A percentile compares a stretch with the other conserved stretches of the same genome.
Evolutionary conservation across 225 moss, liverwort and hornwort species (phyloP).

Genomic region (Anthoceros angustus): DNA sequence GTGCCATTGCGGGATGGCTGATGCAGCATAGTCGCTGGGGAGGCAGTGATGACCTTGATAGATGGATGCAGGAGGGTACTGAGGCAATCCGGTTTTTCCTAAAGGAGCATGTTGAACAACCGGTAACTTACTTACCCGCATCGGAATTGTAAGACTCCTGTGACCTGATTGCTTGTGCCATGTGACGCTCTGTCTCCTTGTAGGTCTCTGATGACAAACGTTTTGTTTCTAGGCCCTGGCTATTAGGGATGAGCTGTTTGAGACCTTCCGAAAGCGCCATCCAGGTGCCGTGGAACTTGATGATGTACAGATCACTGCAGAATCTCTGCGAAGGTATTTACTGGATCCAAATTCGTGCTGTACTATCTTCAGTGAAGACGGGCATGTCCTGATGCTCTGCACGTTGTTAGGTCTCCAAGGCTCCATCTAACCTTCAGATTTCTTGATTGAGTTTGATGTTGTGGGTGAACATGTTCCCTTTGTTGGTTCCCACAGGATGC

Average conservation of each 20-base stretch:
- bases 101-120: slow-evolving; percentile 71
- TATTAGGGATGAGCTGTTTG: slow-evolving; percentile 89
- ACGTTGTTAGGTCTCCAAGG: too few species aligned
- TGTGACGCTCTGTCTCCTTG: too few species aligned
- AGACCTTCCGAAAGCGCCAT: slow-evolving; percentile 78
- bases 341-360: too few species aligned
- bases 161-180: slow-evolving; percentile 3
- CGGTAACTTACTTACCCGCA: slow-evolving; percentile 30
- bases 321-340: slow-evolving; percentile 55
- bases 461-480: neutral
- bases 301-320: slow-evolving; percentile 69
- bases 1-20: slow-evolving; percentile 55
- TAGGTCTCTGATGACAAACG: slow-evolving; percentile 5
- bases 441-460: neutral
- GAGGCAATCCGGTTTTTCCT: slow-evolving; percentile 46
- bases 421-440: neutral
- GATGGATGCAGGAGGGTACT: slow-evolving; percentile 54
- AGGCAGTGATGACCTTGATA: slow-evolving; percentile 67
- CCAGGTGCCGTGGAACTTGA: slow-evolving; percentile 38
- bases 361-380: too few species aligned
- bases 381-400: neutral
- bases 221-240: slow-evolving; percentile 58
- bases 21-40: slow-evolving; percentile 65
- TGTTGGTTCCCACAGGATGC: slow-evolving; percentile 37
- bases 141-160: slow-evolving; percentile 5